Evolutionary conservation across 441 rosid genomes (phyloP), one percentile per base, ranked within the genome.

Genomic region (Euphorbia schlechtendalii): DNA sequence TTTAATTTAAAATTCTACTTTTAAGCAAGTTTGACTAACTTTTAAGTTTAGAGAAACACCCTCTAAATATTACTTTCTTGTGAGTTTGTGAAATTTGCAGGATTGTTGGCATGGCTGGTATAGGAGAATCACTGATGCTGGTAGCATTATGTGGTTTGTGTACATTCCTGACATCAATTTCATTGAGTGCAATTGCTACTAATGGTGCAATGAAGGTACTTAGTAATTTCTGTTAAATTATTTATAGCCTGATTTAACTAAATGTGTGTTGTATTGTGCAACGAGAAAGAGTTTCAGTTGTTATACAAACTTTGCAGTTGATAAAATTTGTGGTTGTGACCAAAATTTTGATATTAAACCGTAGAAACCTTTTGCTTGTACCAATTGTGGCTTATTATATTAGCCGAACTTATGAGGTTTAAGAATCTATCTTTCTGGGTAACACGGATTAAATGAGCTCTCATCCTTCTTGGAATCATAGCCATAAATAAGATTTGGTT

Each of bases 31-130:
- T n/a, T n/a, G n/a, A n/a, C n/a, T n/a, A n/a, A n/a, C n/a, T n/a
- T n/a, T n/a, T n/a, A n/a, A 95, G 92, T 83, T 98, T 95, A 96
- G 92, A 92, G 97, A 97, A 92, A 74, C 15, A 20, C 17, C 25
- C 6, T 56, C 0, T 41, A 8, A 11, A 8, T 9, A 12, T 41
- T 41, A 41, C 15, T 9, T 10, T 41, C 61, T 57, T 14, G 28
- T 9, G 53, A 70, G 53, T 46, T 59, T 64, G 57, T 63, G 67
- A 34, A 67, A 70, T 63, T 77, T 76, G 66, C 83, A 95, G 99
- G 99, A 92, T 95, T 79, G 89, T 95, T 77, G 99, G 99, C 63
- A 95, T 95, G 96, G 98, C 85, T 61, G 99, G 99, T 77, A 83
- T 95, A 61, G 91, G 89, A 3, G 93, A 88, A 69, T 81, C 98